A percentile compares a stretch with the other conserved stretches of the same genome.
phyloP scores from a whole-genome alignment of 257 asterid species.

The Fraxinus excelsior region DNA sequence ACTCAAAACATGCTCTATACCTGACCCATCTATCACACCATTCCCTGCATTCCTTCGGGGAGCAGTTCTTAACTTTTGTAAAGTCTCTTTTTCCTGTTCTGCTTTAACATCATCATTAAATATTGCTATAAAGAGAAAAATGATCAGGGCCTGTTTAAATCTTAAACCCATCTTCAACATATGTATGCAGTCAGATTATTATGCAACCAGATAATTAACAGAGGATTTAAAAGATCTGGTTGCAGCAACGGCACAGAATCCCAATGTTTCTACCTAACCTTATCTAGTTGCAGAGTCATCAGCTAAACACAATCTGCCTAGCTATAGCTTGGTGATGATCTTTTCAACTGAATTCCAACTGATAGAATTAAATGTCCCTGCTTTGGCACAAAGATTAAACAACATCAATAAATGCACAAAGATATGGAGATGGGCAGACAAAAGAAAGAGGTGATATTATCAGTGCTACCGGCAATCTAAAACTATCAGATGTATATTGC shows the following conservation, averaged over 20 bases:
- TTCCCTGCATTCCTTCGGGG: slow-evolving; percentile 62
- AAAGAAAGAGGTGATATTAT: background rate
- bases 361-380: slow-evolving; percentile 9
- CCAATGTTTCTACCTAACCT: slow-evolving; percentile 1
- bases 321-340: slow-evolving; percentile 24
- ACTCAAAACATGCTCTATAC: slow-evolving; percentile 56
- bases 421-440: slow-evolving; percentile 2
- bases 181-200: slow-evolving; percentile 17
- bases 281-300: slow-evolving; percentile 15
- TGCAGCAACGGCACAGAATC: slow-evolving; percentile 16
- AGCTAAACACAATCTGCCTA: background rate
- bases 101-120: slow-evolving; percentile 38
- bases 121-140: slow-evolving; percentile 42
- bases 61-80: slow-evolving; percentile 57
- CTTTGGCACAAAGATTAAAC: slow-evolving; percentile 19
- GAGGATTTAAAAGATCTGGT: slow-evolving; percentile 14
- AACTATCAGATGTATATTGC: background rate
- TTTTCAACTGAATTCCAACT: slow-evolving; percentile 21
- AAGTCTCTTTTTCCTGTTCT: slow-evolving; percentile 42
- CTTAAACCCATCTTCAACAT: slow-evolving; percentile 42
- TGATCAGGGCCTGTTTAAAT: slow-evolving; percentile 38
- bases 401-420: slow-evolving; percentile 9
- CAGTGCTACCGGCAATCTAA: background rate
- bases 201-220: background rate
- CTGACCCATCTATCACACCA: slow-evolving; percentile 89